Base-by-base conservation (phyloP, 306 rosid species). In the Corylus heterophylla region DNA sequence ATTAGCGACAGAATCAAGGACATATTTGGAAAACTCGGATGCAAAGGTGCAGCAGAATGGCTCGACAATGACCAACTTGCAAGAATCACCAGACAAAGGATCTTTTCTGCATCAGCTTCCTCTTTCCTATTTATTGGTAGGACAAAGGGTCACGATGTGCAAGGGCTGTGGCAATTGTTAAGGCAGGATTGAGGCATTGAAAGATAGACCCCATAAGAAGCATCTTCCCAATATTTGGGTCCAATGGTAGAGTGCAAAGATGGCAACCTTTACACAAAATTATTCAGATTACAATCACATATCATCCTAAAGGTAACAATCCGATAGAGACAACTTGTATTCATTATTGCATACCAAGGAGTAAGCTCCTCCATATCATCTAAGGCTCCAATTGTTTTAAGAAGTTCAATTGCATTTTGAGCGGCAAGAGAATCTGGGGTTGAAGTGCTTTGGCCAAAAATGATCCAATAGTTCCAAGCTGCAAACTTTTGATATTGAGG, bases 201-300 rank as follows among this genome's bases (percentile, higher is more conserved):
- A 94, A 94, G 71, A 94, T 89, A 83, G 97, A 94, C 47, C 98
- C 98, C 97, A 94, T 89, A 56, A 94, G 89, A 80, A 94, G 97
- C 98, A 94, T 94, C 87, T 94, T 94, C 81, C 97, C 98, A 27
- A 94, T 94, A 85, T 94, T 92, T 84, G 98, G 98, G 81, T 94
- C 97, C 97, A 94, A 79, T n/a, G 98, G 98, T 77, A 94, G 83
- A 71, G 89, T 86, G n/a, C n/a, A n/a, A n/a, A n/a, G n/a, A n/a
- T n/a, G n/a, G n/a, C n/a, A n/a, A n/a, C n/a, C n/a, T n/a, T 73
- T 72, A 74, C 10, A 80, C 56, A 61, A 83, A 63, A 75, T 48
- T 73, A 54, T 73, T 67, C 44, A 81, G 79, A 85, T 73, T 67
- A 69, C 50, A 82, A 29, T 71, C 69, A 81, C 9, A 11, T 11